Base-by-base conservation (phyloP, 306 rosid species). In the Pyrus pyrifolia region DNA sequence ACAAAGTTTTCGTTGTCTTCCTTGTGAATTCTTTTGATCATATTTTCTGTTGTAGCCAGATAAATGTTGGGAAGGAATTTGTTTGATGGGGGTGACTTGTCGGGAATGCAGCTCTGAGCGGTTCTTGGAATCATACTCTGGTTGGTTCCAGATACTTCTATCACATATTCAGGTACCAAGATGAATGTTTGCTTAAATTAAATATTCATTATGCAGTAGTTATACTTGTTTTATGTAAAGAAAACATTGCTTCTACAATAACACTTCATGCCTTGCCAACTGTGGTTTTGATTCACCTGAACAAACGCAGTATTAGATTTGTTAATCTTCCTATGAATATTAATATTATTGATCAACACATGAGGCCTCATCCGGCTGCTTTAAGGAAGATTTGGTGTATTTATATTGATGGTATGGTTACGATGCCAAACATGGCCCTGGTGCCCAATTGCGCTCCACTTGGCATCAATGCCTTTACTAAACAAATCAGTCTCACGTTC, bases 61-160 rank as follows among this genome's bases (percentile, higher is more conserved):
- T 85, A 92, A 95, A 86, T 84, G 98, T 76, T 95, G 97, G 96
- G 96, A 83, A 23, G 99, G 97, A 70, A 85, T 91, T 83, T 81
- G 90, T 52, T 83, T 95, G 81, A 82, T 95, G 44, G 99, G 99
- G 75, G 65, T 92, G 84, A 90, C 97, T 81, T 87, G 91, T 81
- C 90, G 85, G 81, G 89, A 87, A 80, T 91, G 97, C 84, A 83
- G 89, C 79, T 73, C 93, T 17, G 85, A 71, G 64, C 97, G 97
- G 66, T 91, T 95, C 76, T 61, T 83, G 71, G 87, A 87, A 29
- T 92, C 93, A 33, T 89, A 88, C 85, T 18, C 83, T 46, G 75
- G n/a, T 51, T 95, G 99, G 97, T 89, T 92, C 75, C 84, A 83
- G 59, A 89, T 81, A 79, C 80, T 91, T 79, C 75, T 89, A 19